A percentile compares a stretch with the other conserved stretches of the same genome.
Conservation (phyloP, 768 basidiomycete species). For the Nidularia pulvinata region DNA sequence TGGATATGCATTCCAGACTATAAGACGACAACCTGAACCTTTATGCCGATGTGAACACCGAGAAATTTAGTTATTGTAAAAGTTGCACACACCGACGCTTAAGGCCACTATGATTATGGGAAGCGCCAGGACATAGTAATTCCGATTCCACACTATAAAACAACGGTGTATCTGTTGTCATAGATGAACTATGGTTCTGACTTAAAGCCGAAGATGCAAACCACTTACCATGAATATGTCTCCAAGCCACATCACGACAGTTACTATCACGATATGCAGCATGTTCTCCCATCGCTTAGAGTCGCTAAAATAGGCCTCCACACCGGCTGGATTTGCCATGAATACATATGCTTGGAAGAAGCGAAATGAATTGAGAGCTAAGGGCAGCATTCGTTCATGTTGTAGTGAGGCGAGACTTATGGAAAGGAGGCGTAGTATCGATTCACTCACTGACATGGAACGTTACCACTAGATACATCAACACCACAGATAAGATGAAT, state of each 20-base stretch:
- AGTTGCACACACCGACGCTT: slow-evolving; percentile 7
- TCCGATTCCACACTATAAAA: slow-evolving; percentile 8
- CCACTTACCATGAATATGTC: slow-evolving; percentile 10
- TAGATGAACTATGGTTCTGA: slow-evolving; percentile 7
- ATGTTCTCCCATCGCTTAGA: slow-evolving; percentile 14
- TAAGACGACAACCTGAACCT: background rate
- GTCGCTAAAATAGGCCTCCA: slow-evolving; percentile 10
- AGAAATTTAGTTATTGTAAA: background rate
- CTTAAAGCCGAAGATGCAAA: slow-evolving; percentile 14
- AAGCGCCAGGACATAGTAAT: slow-evolving; percentile 2
- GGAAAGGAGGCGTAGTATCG: too few relatives aligned
- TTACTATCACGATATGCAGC: too few relatives aligned
- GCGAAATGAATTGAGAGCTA: slow-evolving; percentile 14
- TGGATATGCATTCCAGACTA: slow-evolving; percentile 3
- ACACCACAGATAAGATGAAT: too few relatives aligned
- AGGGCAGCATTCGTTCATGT: too few relatives aligned
- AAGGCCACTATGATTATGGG: slow-evolving; percentile 6
- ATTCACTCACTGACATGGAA: too few relatives aligned
- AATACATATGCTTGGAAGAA: slow-evolving; percentile 13
- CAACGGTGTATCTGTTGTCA: slow-evolving; percentile 7
- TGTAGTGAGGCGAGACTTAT: too few relatives aligned
- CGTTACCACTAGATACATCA: too few relatives aligned
- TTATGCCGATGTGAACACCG: background rate
- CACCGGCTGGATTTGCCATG: slow-evolving; percentile 3
- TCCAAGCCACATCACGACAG: too few relatives aligned